Base-by-base conservation (phyloP, 2,329 filamentous ascomycete species). In the Hymenoscyphus albidus region DNA sequence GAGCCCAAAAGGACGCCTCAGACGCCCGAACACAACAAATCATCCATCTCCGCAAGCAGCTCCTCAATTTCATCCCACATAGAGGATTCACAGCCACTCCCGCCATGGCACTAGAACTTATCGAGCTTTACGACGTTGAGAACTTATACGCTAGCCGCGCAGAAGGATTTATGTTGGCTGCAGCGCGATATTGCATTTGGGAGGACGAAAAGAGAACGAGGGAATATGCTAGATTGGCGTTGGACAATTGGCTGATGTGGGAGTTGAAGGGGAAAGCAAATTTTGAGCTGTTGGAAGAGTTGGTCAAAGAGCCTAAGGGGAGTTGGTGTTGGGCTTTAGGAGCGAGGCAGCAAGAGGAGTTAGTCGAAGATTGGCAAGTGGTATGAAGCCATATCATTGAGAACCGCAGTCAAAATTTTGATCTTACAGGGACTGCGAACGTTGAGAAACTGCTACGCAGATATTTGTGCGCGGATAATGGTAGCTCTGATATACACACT, bases 161-260 rank as follows among this genome's bases (percentile, higher is more conserved):
- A 18, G 65, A 68, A 40, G 64, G 62, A 35, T 65, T 67, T 51
- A 66, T 66, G 58, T 12, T 68, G 12, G 56, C 65, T 1, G 55
- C 62, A 12, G 32, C 65, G 35, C 18, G 66, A 32, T 62, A 58
- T 31, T 67, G 66, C 40, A 55, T 63, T 13, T 67, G 64, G 66
- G 60, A 54, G 14, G 38, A 61, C 12, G 55, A 59, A 9, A 40
- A 39, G 9, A 57, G 58, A 3, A 65, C 63, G 5, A 62, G 40
- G 55, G 32, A 55, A 16, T 67, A 55, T 55, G 64, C 66, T 3
- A 10, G 14, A 10, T 27, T 56, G 39, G 65, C 65, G 3, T 31
- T 63, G 31, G 57, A 57, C 14, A 60, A 57, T n/a, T 57, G 61
- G 51, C 35, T 58, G 31, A 48, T 40, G 35, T 64, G 63, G 63